Conservation (phyloP, 2,329 filamentous ascomycete species). For the Stagonosporopsis chrysanthemi region DNA sequence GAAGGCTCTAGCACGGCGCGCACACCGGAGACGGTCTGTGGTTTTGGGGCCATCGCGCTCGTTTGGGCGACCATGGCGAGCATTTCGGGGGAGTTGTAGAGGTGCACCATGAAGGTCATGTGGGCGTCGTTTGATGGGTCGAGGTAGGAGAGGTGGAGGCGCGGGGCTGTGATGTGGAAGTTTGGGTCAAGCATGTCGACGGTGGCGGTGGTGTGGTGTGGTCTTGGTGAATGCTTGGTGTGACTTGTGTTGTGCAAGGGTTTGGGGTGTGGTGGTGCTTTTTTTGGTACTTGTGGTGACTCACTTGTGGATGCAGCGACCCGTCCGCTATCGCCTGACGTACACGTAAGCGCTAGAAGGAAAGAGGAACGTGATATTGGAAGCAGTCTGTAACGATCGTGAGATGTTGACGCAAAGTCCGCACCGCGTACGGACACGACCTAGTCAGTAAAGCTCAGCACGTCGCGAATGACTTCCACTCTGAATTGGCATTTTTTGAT, state of each 20-base stretch:
- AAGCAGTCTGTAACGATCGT: background rate
- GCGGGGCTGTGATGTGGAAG: slow-evolving; percentile 69
- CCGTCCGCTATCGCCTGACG: background rate
- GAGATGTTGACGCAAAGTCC: background rate
- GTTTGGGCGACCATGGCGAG: background rate
- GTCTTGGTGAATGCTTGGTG: background rate
- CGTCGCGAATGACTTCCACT: background rate
- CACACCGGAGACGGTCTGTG: slow-evolving; percentile 15
- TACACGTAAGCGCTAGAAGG: slow-evolving; percentile 8
- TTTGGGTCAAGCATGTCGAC: slow-evolving; percentile 61
- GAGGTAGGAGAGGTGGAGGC: slow-evolving; percentile 30
- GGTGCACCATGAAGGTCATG: slow-evolving; percentile 22
- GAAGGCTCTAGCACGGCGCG: slow-evolving; percentile 23
- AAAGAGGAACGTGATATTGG: slow-evolving; percentile 9
- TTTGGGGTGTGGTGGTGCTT: background rate
- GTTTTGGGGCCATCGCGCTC: background rate
- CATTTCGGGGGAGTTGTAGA: slow-evolving; percentile 19
- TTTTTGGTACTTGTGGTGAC: background rate
- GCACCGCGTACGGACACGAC: background rate
- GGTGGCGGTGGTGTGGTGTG: background rate
- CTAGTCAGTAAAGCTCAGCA: too few species aligned
- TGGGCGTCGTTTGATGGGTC: slow-evolving; percentile 25
- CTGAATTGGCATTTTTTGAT: background rate
- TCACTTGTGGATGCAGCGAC: background rate
- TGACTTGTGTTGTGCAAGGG: background rate